Percentiles rank a stretch among this genome's conserved stretches.
Evolutionary conservation across 2,329 filamentous ascomycete genomes (phyloP).

Genomic region (Ceratocystis diversiconidia): DNA sequence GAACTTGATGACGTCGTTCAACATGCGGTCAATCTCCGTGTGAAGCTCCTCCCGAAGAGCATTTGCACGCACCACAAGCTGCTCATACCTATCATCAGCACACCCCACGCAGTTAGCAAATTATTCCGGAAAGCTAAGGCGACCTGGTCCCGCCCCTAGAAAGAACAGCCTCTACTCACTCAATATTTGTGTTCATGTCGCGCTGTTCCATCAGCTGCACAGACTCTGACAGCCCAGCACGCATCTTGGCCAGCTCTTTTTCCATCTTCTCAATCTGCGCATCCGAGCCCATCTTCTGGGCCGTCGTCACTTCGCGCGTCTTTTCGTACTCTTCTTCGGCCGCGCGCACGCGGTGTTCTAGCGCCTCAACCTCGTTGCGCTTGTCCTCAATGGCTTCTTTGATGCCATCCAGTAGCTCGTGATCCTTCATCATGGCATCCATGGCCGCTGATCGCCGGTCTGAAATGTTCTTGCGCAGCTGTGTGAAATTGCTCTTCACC

Average conservation of each 20-base stretch:
- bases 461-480: constrained; percentile 79
- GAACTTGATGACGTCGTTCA: constrained; percentile 96
- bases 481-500: constrained; percentile 63
- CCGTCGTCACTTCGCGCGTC: constrained; percentile 72
- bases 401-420: constrained; percentile 84
- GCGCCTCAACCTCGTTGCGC: constrained; percentile 75
- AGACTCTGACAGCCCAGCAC: constrained; percentile 65
- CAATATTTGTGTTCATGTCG: constrained; percentile 92
- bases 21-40: constrained; percentile 86
- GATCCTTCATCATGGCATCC: constrained; percentile 86
- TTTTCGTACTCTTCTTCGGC: constrained; percentile 91
- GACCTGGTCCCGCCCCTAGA: neutral
- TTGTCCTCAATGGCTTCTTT: constrained; percentile 97
- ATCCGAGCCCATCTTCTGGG: constrained; percentile 78
- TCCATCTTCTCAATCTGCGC: constrained; percentile 98
- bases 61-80: constrained; percentile 71
- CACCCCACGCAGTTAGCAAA: neutral
- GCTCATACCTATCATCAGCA: constrained; percentile 56
- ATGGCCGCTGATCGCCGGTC: constrained; percentile 69
- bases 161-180: constrained; percentile 41
- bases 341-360: constrained; percentile 75
- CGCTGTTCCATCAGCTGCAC: constrained; percentile 86
- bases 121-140: neutral
- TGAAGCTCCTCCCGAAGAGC: constrained; percentile 91
- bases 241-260: constrained; percentile 91